Base-by-base conservation (phyloP, 2,329 filamentous ascomycete genomes). In the Sporothrix brunneoviolacea region DNA sequence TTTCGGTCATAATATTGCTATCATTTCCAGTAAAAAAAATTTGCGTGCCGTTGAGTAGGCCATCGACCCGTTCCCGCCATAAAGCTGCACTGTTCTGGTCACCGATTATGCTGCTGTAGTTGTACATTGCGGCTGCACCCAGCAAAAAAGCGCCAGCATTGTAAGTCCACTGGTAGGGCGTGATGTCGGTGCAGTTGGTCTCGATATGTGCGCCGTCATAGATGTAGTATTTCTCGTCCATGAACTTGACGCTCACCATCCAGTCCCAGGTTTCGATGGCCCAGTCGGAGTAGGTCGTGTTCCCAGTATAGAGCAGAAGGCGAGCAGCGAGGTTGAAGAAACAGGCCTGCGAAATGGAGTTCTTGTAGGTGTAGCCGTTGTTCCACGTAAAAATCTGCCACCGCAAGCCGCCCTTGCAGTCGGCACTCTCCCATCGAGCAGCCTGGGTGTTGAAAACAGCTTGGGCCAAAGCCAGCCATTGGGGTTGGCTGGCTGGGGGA, bases 301-400 rank as follows among this genome's bases (percentile, higher is more conserved):
- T 91, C 15, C 81, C 80, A 0, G 89, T 94, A 64, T 89, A 93
- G 3, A 76, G 71, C 0, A 79, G 80, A 2, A 88, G 71, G 3
- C 83, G 77, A 4, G 83, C 73, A 9, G 69, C 71, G 7, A 78
- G 58, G 52, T 76, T 73, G 65, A 79, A 75, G 60, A 77, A 74
- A 54, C 69, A 69, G 5, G 68, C 74, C 54, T 75, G 76, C 3
- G 72, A 69, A 9, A 74, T 68, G n/a, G 71, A 67, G 55, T 77
- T 77, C 59, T 79, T 88, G 72, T 87, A 87, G 56, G 77, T 72
- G 64, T 84, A 95, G 13, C 89, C 90, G 36, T 77, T 81, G 62
- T 94, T 93, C 72, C 87, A 90, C 1, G 79, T 74, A 63, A 86
- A 91, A 42, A 95, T 89, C 68, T 95, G 89, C 87, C 87, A 91